Conservation (phyloP, 169 alveolate genomes). For the Condylostoma magnum region DNA sequence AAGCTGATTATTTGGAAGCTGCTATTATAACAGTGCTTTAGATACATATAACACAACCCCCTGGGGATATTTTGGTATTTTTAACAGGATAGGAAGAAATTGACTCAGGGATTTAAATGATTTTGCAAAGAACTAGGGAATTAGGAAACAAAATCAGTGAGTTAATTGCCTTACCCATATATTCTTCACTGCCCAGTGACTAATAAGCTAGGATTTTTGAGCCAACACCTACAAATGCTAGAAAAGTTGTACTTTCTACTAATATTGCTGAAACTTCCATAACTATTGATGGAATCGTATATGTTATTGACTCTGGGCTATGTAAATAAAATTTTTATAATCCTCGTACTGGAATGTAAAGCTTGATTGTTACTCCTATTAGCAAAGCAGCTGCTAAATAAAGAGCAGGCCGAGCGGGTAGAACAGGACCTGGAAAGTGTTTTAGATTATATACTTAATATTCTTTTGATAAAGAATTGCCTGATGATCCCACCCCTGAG, state of each 20-base stretch:
- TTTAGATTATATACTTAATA: constrained; percentile 97
- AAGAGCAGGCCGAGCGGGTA: constrained; percentile 99
- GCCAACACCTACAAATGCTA: constrained; percentile 89
- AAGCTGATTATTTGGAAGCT: constrained; percentile 99
- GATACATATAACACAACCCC: constrained; percentile 98
- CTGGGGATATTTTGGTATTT: constrained; percentile 98
- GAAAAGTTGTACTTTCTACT: constrained; percentile 98
- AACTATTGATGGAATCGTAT: constrained; percentile 98
- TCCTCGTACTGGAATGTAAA: constrained; percentile 98
- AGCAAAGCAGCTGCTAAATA: constrained; percentile 99
- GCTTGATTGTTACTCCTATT: constrained; percentile 97
- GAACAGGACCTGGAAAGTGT: constrained; percentile 99
- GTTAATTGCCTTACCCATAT: constrained; percentile 95
- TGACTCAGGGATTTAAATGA: constrained; percentile 92
- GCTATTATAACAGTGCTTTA: constrained; percentile 97
- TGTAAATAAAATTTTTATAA: constrained; percentile 96
- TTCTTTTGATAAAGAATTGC: constrained; percentile 96
- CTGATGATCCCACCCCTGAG: constrained; percentile 94
- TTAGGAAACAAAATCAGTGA: constrained; percentile 93
- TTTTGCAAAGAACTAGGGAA: constrained; percentile 83
- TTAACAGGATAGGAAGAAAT: constrained; percentile 99
- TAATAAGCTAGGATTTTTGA: constrained; percentile 98
- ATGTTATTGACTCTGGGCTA: constrained; percentile 97
- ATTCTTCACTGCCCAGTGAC: constrained; percentile 98
- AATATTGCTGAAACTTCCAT: constrained; percentile 99